phyloP scores from a whole-genome alignment of 2,329 filamentous ascomycete genomes.

The Xylariaceae sp. region DNA sequence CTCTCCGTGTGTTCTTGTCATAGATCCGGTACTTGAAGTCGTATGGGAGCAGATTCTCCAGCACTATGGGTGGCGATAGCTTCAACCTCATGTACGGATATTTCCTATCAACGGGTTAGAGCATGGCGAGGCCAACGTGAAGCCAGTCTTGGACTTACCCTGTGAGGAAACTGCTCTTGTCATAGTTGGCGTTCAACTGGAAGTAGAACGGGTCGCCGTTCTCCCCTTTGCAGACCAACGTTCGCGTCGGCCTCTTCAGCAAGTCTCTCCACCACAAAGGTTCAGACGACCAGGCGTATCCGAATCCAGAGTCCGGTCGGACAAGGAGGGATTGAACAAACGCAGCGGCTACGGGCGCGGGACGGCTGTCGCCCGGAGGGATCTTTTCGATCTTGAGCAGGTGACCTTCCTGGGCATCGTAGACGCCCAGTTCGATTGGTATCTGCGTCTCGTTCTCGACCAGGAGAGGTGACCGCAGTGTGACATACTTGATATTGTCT shows the following conservation, averaged over 20 bases:
- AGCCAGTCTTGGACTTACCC: too few species aligned
- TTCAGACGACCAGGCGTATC: conserved; percentile 91
- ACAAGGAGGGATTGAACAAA: conserved; percentile 85
- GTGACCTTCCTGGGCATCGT: conserved; percentile 79
- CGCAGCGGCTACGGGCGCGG: conserved; percentile 85
- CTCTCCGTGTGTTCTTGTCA: conserved; percentile 96
- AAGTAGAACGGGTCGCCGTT: conserved; percentile 92
- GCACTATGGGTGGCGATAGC: conserved; percentile 83
- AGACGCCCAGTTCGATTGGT: conserved; percentile 87
- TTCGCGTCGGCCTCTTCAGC: conserved; percentile 75
- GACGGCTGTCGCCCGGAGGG: conserved; percentile 80
- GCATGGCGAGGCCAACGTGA: not conserved
- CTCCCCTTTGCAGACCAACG: conserved; percentile 83
- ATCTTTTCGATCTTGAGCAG: conserved; percentile 98
- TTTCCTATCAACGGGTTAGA: conserved; percentile 46
- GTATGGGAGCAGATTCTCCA: conserved; percentile 91
- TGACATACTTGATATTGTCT: conserved; percentile 98
- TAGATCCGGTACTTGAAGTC: conserved; percentile 99
- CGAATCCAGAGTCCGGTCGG: conserved; percentile 90
- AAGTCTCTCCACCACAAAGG: conserved; percentile 90
- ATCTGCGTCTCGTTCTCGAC: conserved; percentile 97
- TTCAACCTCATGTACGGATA: conserved; percentile 95
- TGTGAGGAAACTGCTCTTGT: conserved; percentile 76
- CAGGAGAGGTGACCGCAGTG: conserved; percentile 81
- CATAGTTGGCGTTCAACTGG: conserved; percentile 82